phyloP scores from a whole-genome alignment of 169 alveolate genomes.

The Plasmodium malariae region DNA sequence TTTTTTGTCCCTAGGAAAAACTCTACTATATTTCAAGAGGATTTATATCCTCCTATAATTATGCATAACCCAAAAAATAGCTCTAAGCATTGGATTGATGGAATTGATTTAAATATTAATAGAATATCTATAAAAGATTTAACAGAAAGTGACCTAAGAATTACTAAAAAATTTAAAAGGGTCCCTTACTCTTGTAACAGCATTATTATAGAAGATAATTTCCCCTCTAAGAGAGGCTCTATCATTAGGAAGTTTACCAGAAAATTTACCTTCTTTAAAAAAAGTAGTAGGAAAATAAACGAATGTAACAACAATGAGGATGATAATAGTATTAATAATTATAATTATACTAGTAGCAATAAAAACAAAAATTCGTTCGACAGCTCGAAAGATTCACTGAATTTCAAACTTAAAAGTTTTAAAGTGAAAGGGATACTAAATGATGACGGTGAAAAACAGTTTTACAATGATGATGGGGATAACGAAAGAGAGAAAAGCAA shows the following conservation, averaged over 20 bases:
- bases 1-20: constrained; percentile 82
- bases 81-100: constrained; percentile 41
- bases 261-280: constrained; percentile 45
- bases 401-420: not conserved
- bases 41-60: constrained; percentile 78
- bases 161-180: constrained; percentile 25
- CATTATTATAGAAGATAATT: constrained; percentile 33
- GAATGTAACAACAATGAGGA: not conserved
- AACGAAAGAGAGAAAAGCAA: not conserved
- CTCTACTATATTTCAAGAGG: constrained; percentile 79
- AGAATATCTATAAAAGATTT: constrained; percentile 40
- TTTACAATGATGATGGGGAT: not conserved
- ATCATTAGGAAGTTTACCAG: constrained; percentile 40
- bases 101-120: constrained; percentile 22
- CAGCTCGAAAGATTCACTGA: not conserved
- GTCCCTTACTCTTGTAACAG: constrained; percentile 21
- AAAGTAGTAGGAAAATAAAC: not conserved
- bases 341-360: not conserved
- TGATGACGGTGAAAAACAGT: not conserved
- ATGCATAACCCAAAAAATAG: constrained; percentile 35
- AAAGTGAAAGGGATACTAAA: not conserved
- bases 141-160: constrained; percentile 38
- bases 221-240: constrained; percentile 1
- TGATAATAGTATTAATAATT: not conserved
- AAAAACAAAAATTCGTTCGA: not conserved